Conservation (phyloP, 306 rosid genomes). For the Clitoria ternatea region DNA sequence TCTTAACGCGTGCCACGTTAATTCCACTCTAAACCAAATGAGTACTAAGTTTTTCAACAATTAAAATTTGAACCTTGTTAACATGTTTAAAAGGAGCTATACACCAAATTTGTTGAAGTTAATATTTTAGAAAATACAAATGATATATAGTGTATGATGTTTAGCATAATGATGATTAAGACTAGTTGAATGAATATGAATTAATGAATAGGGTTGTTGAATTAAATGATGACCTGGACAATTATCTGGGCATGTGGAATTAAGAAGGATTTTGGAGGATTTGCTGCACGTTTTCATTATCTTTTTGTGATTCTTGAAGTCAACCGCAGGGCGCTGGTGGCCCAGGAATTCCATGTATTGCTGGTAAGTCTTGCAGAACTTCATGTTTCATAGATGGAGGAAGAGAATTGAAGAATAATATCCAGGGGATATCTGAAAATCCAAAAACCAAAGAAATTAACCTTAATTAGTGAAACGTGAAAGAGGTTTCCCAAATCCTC, state of each 20-base stretch:
- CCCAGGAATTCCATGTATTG: slow-evolving; percentile 64
- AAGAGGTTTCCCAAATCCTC: too few relatives aligned
- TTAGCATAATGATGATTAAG: too few relatives aligned
- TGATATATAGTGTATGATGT: too few relatives aligned
- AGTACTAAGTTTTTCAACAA: too few relatives aligned
- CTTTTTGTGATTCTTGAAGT: slow-evolving; percentile 80
- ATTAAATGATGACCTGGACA: slow-evolving; percentile 49
- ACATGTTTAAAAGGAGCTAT: too few relatives aligned
- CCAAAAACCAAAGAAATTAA: too few relatives aligned
- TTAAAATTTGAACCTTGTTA: too few relatives aligned
- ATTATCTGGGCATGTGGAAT: slow-evolving; percentile 47
- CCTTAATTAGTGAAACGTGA: not conserved
- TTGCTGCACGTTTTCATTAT: slow-evolving; percentile 67
- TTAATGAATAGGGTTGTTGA: too few relatives aligned
- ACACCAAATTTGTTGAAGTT: too few relatives aligned
- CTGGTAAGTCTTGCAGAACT: slow-evolving; percentile 84
- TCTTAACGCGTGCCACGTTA: too few relatives aligned
- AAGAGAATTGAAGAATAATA: not conserved
- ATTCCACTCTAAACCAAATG: too few relatives aligned
- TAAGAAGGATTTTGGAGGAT: slow-evolving; percentile 15
- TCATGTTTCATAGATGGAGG: slow-evolving; percentile 43
- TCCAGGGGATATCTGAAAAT: not conserved
- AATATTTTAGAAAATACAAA: too few relatives aligned
- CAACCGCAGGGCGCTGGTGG: slow-evolving; percentile 62
- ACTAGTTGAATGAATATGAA: not conserved